Percentiles rank a stretch among this genome's conserved stretches.
Conservation (phyloP, 1,139 yeast genomes). For the Pneumocystis sp. region DNA sequence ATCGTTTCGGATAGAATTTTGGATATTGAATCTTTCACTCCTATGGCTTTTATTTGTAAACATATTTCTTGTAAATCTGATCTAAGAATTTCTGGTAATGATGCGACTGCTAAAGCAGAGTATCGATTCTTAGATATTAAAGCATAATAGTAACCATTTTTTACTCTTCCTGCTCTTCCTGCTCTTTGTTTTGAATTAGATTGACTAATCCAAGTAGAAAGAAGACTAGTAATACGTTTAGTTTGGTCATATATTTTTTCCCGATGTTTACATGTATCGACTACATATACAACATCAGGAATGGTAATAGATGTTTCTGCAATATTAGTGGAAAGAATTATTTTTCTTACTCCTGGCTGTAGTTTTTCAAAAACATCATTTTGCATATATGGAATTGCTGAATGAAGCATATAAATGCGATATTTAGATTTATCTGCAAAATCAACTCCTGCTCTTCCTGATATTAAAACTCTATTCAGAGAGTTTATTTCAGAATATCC, state of each 20-base stretch:
- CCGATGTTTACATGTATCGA: slow-evolving; percentile 62
- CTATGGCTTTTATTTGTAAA: slow-evolving; percentile 66
- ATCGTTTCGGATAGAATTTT: slow-evolving; percentile 46
- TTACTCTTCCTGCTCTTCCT: slow-evolving; percentile 82
- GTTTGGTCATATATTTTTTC: slow-evolving; percentile 44
- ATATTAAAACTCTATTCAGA: slow-evolving; percentile 45
- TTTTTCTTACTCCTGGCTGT: slow-evolving; percentile 39
- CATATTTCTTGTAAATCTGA: slow-evolving; percentile 58
- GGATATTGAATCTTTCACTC: slow-evolving; percentile 43
- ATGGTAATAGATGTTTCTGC: slow-evolving; percentile 63
- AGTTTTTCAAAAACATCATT: slow-evolving; percentile 45
- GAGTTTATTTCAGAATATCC: slow-evolving; percentile 67
- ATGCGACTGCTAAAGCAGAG: slow-evolving; percentile 39
- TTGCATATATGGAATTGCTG: slow-evolving; percentile 57
- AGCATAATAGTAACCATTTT: slow-evolving; percentile 55
- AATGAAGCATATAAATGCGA: slow-evolving; percentile 48
- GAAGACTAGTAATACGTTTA: slow-evolving; percentile 45
- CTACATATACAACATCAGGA: slow-evolving; percentile 70
- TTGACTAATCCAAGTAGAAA: slow-evolving; percentile 60
- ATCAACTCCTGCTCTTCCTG: slow-evolving; percentile 37
- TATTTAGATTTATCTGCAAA: slow-evolving; percentile 40
- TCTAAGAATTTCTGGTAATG: slow-evolving; percentile 65
- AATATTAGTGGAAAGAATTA: slow-evolving; percentile 66
- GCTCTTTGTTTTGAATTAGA: slow-evolving; percentile 69
- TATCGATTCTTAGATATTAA: slow-evolving; percentile 42